Conservation (phyloP, 73 alveolate genomes). For the Blepharisma japonicum region DNA sequence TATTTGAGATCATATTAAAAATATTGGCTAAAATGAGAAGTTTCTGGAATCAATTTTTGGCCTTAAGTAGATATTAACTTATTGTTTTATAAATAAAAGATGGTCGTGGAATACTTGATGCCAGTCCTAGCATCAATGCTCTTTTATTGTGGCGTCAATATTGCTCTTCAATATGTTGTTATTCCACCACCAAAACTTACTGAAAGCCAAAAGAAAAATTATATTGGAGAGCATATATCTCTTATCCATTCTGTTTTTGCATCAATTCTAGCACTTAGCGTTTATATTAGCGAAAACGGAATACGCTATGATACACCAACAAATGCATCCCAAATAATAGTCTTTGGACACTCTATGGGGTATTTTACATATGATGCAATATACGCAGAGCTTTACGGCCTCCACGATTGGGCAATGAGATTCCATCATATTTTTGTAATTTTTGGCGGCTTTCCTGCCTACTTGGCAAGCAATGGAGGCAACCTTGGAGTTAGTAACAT, state of each 20-base stretch:
- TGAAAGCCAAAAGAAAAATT: not conserved
- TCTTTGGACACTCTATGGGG: constrained; percentile 27
- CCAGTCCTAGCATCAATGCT: too few species aligned
- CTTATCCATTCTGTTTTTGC: constrained; percentile 7
- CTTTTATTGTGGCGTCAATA: too few species aligned
- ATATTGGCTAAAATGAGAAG: too few species aligned
- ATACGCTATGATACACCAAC: not conserved
- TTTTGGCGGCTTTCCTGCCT: constrained; percentile 17
- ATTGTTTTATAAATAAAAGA: too few species aligned
- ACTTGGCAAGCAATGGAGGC: constrained; percentile 7
- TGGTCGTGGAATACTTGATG: too few species aligned
- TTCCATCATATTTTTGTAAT: constrained; percentile 19
- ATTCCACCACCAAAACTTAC: constrained; percentile 2
- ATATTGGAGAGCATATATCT: constrained; percentile 22
- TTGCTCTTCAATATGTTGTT: too few species aligned
- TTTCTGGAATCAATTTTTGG: too few species aligned
- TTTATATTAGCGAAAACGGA: not conserved
- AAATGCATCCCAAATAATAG: not conserved
- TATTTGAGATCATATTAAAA: too few species aligned
- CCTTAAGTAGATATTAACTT: too few species aligned
- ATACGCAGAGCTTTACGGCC: constrained; percentile 24
- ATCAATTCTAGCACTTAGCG: not conserved
- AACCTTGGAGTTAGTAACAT: not conserved
- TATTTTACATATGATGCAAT: constrained; percentile 9
- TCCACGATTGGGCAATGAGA: constrained; percentile 29